These are phyloP conservation scores for Diaporthe vaccinii DNA, from an alignment of 2,329 filamentous ascomycete species.

Conservation along the genomic window DNA sequence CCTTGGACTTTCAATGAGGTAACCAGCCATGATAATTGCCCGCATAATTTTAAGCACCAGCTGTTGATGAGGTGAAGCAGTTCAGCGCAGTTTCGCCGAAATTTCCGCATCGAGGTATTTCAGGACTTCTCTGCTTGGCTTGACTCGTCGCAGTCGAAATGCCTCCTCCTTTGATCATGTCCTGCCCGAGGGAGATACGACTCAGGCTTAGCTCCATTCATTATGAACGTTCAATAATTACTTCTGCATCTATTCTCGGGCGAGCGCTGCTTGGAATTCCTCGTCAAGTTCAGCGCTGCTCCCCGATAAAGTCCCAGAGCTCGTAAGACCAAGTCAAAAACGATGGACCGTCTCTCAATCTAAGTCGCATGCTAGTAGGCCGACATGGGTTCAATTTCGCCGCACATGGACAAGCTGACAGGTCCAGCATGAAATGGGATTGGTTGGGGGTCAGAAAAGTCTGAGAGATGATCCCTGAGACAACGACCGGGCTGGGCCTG, in stretches of 20 bases:
- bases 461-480: not conserved
- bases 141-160: not conserved
- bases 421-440: not conserved
- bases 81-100: not conserved
- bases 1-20: not conserved
- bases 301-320: not conserved
- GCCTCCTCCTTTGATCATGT: not conserved
- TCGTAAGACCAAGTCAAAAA: not conserved
- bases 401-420: not conserved
- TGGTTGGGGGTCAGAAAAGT: not conserved
- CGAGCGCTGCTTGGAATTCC: not conserved
- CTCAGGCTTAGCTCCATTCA: too few relatives aligned
- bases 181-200: not conserved
- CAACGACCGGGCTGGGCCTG: not conserved
- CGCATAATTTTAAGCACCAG: rapidly evolving
- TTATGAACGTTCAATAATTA: not conserved
- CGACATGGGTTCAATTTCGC: not conserved
- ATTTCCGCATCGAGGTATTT: not conserved
- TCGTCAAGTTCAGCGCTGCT: not conserved
- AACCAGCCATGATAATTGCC: not conserved
- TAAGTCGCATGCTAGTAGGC: not conserved
- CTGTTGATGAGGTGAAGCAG: not conserved
- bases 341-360: not conserved
- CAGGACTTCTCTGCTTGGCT: not conserved
- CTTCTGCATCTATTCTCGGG: not conserved